phyloP scores from a whole-genome alignment of 495 filamentous ascomycete species.

The Aspergillus bridgeri region DNA sequence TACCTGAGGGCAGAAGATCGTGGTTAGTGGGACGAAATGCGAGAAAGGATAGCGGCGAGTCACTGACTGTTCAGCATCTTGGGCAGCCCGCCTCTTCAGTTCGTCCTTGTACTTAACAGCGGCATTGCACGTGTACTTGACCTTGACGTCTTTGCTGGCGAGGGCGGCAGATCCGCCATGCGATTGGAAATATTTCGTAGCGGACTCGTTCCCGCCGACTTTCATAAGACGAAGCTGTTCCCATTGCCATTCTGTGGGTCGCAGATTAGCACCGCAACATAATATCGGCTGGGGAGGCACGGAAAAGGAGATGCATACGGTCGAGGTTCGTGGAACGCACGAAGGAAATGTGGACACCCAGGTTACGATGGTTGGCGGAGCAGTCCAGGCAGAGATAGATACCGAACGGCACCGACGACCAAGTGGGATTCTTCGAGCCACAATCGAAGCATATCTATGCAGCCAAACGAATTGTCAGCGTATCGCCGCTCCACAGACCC shows the following conservation, averaged over 20 bases:
- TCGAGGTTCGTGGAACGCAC: conserved; percentile 97
- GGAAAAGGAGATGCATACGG: conserved; percentile 59
- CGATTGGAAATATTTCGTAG: conserved; percentile 94
- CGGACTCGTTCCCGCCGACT: conserved; percentile 95
- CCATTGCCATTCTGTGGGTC: conserved; percentile 90
- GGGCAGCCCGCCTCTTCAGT: conserved; percentile 73
- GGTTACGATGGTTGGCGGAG: conserved; percentile 85
- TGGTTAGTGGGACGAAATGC: not conserved
- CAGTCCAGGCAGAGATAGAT: conserved; percentile 99
- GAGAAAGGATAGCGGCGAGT: not conserved
- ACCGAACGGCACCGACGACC: conserved; percentile 94
- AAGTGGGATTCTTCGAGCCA: conserved; percentile 92
- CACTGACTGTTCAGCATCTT: conserved; percentile 74
- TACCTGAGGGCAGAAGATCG: conserved; percentile 49
- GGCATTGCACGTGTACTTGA: conserved; percentile 87
- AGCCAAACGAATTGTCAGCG: conserved; percentile 6
- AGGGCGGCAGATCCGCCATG: conserved; percentile 92
- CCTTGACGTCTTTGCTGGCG: conserved; percentile 91
- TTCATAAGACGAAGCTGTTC: conserved; percentile 98
- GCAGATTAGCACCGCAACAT: conserved; percentile 18
- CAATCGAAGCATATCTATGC: conserved; percentile 94
- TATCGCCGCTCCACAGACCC: conserved; percentile 15
- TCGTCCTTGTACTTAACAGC: conserved; percentile 97
- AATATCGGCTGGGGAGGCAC: not conserved
- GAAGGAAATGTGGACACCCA: conserved; percentile 95